Percentiles rank a stretch among this genome's conserved stretches.
Evolutionary conservation across 1,284 basidiomycete genomes (phyloP).

Genomic region (Coniophora puteana): DNA sequence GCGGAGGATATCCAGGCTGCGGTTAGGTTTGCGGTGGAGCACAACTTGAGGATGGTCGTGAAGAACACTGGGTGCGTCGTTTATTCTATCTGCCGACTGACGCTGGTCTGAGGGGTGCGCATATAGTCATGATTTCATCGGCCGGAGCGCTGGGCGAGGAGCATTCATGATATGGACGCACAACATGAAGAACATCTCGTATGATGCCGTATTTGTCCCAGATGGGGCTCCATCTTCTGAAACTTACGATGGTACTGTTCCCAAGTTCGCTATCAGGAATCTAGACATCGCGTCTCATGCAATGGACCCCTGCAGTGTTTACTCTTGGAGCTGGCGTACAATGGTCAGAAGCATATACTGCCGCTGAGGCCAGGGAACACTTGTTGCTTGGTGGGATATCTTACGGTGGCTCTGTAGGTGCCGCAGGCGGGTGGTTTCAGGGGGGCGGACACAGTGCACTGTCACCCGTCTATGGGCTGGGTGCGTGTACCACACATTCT

Average conservation of each 20-base stretch:
- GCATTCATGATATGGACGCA: slow-evolving; percentile 36
- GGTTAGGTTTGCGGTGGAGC: slow-evolving; percentile 20
- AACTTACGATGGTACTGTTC: background rate
- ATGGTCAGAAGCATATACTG: slow-evolving; percentile 28
- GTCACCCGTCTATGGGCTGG: slow-evolving; percentile 36
- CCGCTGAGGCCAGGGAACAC: slow-evolving; percentile 26
- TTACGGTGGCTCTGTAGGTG: slow-evolving; percentile 32
- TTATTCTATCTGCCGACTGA: slow-evolving; percentile 8
- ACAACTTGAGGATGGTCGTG: slow-evolving; percentile 36
- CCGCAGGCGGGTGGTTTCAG: slow-evolving; percentile 33
- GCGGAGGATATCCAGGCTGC: slow-evolving; percentile 33
- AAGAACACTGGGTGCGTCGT: slow-evolving; percentile 39
- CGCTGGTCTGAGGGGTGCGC: no score
- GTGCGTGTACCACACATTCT: no score
- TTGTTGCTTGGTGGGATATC: slow-evolving; percentile 30
- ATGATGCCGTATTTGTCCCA: slow-evolving; percentile 25
- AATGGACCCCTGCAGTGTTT: background rate
- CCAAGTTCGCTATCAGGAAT: background rate
- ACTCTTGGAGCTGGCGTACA: slow-evolving; percentile 4
- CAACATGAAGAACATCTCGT: slow-evolving; percentile 27
- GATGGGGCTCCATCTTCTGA: slow-evolving; percentile 17
- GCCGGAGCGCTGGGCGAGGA: slow-evolving; percentile 29
- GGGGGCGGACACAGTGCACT: slow-evolving; percentile 39
- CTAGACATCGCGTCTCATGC: background rate
- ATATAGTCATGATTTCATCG: slow-evolving; percentile 32